Conservation (phyloP, 306 rosid genomes). For the Prunus davidiana region DNA sequence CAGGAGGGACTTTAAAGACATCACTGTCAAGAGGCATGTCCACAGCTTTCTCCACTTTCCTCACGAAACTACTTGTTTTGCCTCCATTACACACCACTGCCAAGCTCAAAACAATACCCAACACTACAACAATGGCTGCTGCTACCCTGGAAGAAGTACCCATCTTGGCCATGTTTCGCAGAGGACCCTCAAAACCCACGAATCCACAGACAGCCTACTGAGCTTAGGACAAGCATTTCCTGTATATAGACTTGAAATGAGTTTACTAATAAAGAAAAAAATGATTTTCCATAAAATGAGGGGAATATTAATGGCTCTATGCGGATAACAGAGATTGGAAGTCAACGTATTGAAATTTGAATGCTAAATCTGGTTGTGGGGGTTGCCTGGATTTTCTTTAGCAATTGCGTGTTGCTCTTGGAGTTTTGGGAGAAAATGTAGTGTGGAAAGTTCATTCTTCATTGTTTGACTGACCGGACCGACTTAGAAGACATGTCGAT, state of each 20-base stretch:
- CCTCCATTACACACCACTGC: constrained; percentile 35
- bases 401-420: too few species aligned
- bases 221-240: too few species aligned
- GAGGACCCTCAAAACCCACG: too few species aligned
- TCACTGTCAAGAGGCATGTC: constrained; percentile 63
- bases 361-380: too few species aligned
- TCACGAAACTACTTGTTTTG: constrained; percentile 31
- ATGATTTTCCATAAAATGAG: neutral
- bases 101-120: constrained; percentile 2
- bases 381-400: neutral
- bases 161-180: constrained; percentile 17
- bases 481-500: too few species aligned
- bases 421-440: too few species aligned
- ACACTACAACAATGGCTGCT: neutral
- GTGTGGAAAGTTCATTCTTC: too few species aligned
- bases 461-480: too few species aligned
- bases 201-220: too few species aligned
- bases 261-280: neutral
- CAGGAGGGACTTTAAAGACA: constrained; percentile 44
- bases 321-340: too few species aligned
- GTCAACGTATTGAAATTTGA: too few species aligned
- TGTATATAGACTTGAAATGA: too few species aligned
- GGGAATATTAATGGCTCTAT: neutral
- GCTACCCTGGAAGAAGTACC: constrained; percentile 14
- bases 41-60: constrained; percentile 36